Evolutionary conservation across 2,329 filamentous ascomycete genomes (phyloP).

Genomic region (Plenodomus tracheiphilus): DNA sequence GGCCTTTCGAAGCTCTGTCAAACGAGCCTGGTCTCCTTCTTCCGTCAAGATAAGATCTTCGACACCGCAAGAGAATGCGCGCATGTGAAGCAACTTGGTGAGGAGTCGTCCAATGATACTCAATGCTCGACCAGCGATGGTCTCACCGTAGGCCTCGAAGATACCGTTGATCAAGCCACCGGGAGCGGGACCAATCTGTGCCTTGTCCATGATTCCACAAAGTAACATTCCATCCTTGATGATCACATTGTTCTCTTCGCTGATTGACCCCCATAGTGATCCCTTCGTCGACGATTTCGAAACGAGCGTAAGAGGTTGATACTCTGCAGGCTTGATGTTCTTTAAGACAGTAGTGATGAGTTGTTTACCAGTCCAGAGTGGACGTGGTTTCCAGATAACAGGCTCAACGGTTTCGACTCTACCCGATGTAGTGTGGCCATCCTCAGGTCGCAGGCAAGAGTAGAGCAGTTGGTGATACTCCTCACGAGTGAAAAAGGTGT

Average conservation of each 20-base stretch:
- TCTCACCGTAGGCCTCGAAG: slow-evolving; percentile 90
- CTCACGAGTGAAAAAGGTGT: slow-evolving; percentile 84
- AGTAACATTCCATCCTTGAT: slow-evolving; percentile 87
- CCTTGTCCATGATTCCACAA: slow-evolving; percentile 91
- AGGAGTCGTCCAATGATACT: slow-evolving; percentile 87
- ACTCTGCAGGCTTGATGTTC: slow-evolving; percentile 81
- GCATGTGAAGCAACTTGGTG: slow-evolving; percentile 88
- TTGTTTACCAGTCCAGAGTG: slow-evolving; percentile 95
- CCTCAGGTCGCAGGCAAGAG: slow-evolving; percentile 84
- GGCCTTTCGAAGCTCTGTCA: slow-evolving; percentile 69
- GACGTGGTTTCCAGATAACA: slow-evolving; percentile 77
- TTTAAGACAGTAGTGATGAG: slow-evolving; percentile 89
- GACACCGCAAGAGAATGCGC: slow-evolving; percentile 95
- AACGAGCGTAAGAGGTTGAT: slow-evolving; percentile 75
- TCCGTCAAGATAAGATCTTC: slow-evolving; percentile 88
- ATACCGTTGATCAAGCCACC: slow-evolving; percentile 90
- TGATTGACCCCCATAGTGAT: slow-evolving; percentile 74
- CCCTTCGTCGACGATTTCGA: slow-evolving; percentile 77
- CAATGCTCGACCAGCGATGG: slow-evolving; percentile 81
- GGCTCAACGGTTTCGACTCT: slow-evolving; percentile 80
- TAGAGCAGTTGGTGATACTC: slow-evolving; percentile 96
- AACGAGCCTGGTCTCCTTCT: slow-evolving; percentile 73
- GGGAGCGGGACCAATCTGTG: slow-evolving; percentile 84
- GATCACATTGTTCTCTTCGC: slow-evolving; percentile 79
- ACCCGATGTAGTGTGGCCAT: slow-evolving; percentile 81